These are phyloP conservation scores for Exserohilum turcica DNA, from an alignment of 2,329 filamentous ascomycete species.

Conservation along the genomic window DNA sequence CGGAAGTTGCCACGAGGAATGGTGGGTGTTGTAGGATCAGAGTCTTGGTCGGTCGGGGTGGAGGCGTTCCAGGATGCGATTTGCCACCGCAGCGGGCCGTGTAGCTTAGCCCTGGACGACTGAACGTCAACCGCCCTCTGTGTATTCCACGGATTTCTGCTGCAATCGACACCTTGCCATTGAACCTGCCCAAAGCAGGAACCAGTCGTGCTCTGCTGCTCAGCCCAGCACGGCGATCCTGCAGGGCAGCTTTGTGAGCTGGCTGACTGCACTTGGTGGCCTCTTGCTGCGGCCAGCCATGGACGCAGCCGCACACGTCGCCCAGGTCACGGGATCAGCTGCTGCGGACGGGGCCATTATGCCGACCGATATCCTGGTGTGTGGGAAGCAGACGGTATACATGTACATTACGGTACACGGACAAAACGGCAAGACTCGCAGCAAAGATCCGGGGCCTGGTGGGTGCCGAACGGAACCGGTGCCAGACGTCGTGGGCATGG, in stretches of 20 bases:
- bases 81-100: slow-evolving; percentile 8
- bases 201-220: neutral
- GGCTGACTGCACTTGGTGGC: neutral
- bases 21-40: slow-evolving; percentile 5
- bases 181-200: slow-evolving; percentile 12
- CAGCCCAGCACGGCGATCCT: neutral
- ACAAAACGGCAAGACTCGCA: neutral
- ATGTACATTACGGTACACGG: neutral
- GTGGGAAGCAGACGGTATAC: neutral
- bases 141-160: slow-evolving; percentile 14
- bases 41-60: slow-evolving; percentile 2
- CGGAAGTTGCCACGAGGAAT: slow-evolving; percentile 13
- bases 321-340: neutral
- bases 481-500: neutral
- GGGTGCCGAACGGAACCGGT: neutral
- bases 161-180: slow-evolving; percentile 11
- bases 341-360: neutral
- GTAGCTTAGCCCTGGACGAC: slow-evolving; percentile 9
- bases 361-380: neutral
- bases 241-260: neutral
- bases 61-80: slow-evolving; percentile 7
- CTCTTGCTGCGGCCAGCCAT: neutral
- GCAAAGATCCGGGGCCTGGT: neutral
- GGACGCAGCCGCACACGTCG: neutral
- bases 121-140: slow-evolving; percentile 8